These are phyloP conservation scores for Pochonia chlamydosporia DNA, from an alignment of 2,329 filamentous ascomycete genomes.

Conservation along the genomic window DNA sequence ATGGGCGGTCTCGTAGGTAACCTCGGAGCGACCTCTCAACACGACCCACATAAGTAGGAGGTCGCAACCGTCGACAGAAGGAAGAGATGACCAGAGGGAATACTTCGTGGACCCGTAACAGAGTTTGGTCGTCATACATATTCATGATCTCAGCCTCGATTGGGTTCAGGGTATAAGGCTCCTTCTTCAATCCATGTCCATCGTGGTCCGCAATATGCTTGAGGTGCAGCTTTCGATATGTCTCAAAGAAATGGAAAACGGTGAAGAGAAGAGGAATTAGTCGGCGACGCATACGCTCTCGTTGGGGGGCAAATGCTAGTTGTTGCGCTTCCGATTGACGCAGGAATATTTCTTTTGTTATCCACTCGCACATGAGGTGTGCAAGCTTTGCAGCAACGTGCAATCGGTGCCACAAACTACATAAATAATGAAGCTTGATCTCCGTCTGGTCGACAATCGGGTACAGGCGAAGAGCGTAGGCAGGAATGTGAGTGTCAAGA, in stretches of 20 bases:
- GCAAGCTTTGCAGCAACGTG: slow-evolving; percentile 60
- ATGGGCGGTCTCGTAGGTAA: slow-evolving; percentile 56
- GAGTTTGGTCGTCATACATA: slow-evolving; percentile 59
- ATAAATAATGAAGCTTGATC: slow-evolving; percentile 55
- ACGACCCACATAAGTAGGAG: slow-evolving; percentile 58
- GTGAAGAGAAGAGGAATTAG: slow-evolving; percentile 60
- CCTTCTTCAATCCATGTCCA: slow-evolving; percentile 43
- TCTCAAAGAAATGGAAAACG: slow-evolving; percentile 63
- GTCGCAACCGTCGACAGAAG: slow-evolving; percentile 55
- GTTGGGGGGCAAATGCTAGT: slow-evolving; percentile 53
- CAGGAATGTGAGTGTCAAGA: slow-evolving; percentile 52
- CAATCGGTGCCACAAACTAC: slow-evolving; percentile 59
- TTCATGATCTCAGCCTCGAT: slow-evolving; percentile 57
- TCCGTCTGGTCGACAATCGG: slow-evolving; percentile 41
- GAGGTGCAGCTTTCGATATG: slow-evolving; percentile 53
- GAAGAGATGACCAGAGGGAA: slow-evolving; percentile 61
- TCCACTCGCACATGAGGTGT: slow-evolving; percentile 57
- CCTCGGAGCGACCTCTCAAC: slow-evolving; percentile 58
- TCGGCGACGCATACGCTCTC: slow-evolving; percentile 58
- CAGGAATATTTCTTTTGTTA: slow-evolving; percentile 60
- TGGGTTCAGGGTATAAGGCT: slow-evolving; percentile 56
- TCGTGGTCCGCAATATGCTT: slow-evolving; percentile 47
- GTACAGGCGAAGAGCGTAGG: slow-evolving; percentile 55
- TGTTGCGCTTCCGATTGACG: slow-evolving; percentile 49
- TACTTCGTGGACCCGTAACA: slow-evolving; percentile 57